phyloP scores from a whole-genome alignment of 2,329 filamentous ascomycete genomes.

The Colletotrichum shisoi region DNA sequence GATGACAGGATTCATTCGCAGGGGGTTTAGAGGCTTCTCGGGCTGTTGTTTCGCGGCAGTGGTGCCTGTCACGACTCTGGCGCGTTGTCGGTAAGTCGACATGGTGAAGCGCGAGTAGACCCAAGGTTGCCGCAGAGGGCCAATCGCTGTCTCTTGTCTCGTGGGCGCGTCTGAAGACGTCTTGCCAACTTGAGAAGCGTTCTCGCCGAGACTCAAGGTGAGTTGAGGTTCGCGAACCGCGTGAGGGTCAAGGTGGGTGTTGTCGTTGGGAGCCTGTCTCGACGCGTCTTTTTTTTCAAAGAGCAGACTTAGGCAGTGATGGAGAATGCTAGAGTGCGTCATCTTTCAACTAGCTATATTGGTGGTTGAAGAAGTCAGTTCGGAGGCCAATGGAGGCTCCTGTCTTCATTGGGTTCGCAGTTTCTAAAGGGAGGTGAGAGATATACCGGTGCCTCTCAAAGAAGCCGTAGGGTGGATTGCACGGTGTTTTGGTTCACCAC shows the following conservation, averaged over 20 bases:
- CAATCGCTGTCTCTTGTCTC: not conserved
- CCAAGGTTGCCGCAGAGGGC: not conserved
- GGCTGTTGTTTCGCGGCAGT: fast-evolving
- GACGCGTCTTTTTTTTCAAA: not conserved
- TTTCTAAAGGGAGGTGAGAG: not conserved
- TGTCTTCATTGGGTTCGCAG: not conserved
- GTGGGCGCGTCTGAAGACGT: too few relatives aligned
- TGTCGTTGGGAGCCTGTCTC: not conserved
- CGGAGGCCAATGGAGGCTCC: not conserved
- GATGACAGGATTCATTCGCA: not conserved
- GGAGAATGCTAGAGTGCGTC: not conserved
- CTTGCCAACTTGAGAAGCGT: not conserved
- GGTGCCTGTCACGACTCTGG: too few relatives aligned
- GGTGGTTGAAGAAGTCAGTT: not conserved
- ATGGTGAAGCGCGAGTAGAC: not conserved
- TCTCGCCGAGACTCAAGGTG: not conserved
- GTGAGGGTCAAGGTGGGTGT: too few relatives aligned
- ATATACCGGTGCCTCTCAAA: not conserved
- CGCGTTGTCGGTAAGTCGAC: not conserved
- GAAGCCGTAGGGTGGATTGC: not conserved
- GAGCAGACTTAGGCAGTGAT: not conserved
- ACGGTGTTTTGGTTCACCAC: not conserved
- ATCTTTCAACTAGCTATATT: not conserved
- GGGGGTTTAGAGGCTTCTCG: not conserved
- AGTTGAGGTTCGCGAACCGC: not conserved